These are phyloP conservation scores for Hirschfeldia incana DNA, from an alignment of 345 rosid genomes.

Conservation along the genomic window DNA sequence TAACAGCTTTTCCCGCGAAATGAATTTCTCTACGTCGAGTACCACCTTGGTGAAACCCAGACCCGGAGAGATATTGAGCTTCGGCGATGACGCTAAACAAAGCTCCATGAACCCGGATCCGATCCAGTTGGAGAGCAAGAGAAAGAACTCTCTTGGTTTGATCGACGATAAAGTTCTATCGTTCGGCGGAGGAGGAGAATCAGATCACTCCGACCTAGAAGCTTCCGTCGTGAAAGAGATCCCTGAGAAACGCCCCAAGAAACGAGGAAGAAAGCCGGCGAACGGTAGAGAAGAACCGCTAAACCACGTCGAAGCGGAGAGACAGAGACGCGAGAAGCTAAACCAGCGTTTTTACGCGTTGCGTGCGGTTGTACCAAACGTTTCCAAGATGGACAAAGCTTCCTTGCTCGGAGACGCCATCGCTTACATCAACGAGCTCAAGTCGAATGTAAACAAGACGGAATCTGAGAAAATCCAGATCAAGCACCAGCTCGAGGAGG, in stretches of 20 bases:
- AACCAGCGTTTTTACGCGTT: constrained; percentile 90
- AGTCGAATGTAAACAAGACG: constrained; percentile 50
- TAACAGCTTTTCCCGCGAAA: constrained; percentile 48
- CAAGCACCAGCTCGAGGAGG: constrained; percentile 61
- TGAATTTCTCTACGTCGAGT: constrained; percentile 72
- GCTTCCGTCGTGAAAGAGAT: constrained; percentile 80
- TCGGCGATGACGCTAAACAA: constrained; percentile 68
- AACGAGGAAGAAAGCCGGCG: constrained; percentile 45
- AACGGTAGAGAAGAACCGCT: too few relatives aligned
- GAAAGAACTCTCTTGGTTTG: constrained; percentile 51
- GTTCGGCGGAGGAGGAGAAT: constrained; percentile 72
- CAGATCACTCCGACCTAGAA: constrained; percentile 92
- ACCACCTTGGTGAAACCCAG: constrained; percentile 62
- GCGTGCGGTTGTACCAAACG: not conserved
- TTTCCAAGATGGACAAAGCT: too few relatives aligned
- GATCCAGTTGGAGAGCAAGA: constrained; percentile 55
- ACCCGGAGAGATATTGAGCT: constrained; percentile 72
- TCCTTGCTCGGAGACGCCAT: too few relatives aligned
- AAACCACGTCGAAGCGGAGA: too few relatives aligned
- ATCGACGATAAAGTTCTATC: constrained; percentile 80
- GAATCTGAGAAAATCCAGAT: constrained; percentile 66
- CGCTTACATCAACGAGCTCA: constrained; percentile 27
- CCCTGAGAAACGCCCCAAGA: constrained; percentile 82
- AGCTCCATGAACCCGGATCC: constrained; percentile 33
- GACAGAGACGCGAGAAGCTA: constrained; percentile 58